Percentiles rank a stretch among this genome's conserved stretches.
phyloP scores from a whole-genome alignment of 2,329 filamentous ascomycete species.

The Chalaropsis thielavioides region DNA sequence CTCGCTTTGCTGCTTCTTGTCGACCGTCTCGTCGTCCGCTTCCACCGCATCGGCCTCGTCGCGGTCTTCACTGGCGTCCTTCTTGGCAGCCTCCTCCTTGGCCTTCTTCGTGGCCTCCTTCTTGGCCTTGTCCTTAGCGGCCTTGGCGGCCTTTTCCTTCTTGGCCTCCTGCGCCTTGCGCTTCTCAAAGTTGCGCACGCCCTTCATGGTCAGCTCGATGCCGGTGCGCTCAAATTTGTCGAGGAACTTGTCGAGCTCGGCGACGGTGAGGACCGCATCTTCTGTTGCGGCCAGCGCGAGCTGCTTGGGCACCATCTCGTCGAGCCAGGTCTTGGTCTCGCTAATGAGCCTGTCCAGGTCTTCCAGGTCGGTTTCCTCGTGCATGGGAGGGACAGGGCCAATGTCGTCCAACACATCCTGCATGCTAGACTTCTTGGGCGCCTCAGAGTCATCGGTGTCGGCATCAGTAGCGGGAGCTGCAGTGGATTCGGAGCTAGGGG shows the following conservation, averaged over 20 bases:
- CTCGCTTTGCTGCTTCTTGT: constrained; percentile 32
- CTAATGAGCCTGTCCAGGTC: constrained; percentile 48
- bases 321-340: constrained; percentile 57
- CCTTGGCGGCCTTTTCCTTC: constrained; percentile 33
- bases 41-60: not conserved
- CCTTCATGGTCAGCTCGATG: constrained; percentile 56
- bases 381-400: constrained; percentile 49
- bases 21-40: constrained; percentile 26
- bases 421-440: constrained; percentile 27
- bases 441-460: constrained; percentile 53
- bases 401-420: constrained; percentile 32
- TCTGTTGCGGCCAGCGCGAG: constrained; percentile 53
- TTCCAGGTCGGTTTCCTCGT: constrained; percentile 57
- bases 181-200: constrained; percentile 41
- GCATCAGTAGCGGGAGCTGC: constrained; percentile 29
- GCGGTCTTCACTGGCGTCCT: constrained; percentile 28
- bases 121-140: constrained; percentile 29
- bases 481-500: constrained; percentile 28
- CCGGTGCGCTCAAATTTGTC: constrained; percentile 57
- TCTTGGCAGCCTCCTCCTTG: constrained; percentile 26
- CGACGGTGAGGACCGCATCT: constrained; percentile 58
- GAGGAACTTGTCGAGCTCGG: constrained; percentile 55
- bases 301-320: constrained; percentile 55
- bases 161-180: constrained; percentile 31
- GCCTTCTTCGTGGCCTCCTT: constrained; percentile 26